Conservation (phyloP, 192 early-diverging fungal genomes). For the Backusella luteola region DNA sequence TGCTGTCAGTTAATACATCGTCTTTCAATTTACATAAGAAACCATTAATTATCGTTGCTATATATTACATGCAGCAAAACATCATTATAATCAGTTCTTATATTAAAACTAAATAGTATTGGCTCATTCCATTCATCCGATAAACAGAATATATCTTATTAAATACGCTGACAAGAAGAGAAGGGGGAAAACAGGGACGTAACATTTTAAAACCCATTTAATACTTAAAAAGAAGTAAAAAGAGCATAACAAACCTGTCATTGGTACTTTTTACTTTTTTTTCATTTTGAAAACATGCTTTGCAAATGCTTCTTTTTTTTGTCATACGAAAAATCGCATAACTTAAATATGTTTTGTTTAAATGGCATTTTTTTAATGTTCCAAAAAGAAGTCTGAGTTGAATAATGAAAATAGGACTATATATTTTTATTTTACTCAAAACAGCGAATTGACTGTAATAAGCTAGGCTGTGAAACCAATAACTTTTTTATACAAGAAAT, state of each 20-base stretch:
- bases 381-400: conserved; percentile 4
- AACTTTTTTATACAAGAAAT: neutral
- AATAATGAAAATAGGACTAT: neutral
- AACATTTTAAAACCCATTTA: neutral
- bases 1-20: too few relatives aligned
- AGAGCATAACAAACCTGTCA: neutral
- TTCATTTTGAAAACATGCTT: neutral
- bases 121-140: neutral
- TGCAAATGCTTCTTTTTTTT: neutral
- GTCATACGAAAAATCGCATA: neutral
- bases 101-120: too few relatives aligned
- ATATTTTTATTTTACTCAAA: conserved; percentile 5
- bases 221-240: neutral
- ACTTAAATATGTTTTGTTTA: neutral
- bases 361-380: neutral
- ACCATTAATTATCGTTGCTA: too few relatives aligned
- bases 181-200: neutral
- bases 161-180: neutral
- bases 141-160: neutral
- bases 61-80: too few relatives aligned
- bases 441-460: neutral
- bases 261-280: neutral
- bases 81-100: neutral
- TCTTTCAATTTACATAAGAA: too few relatives aligned
- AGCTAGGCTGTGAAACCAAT: neutral